Evolutionary conservation across 78 protist genomes (phyloP).

Genomic region (Tieghemostelium lacteum): DNA sequence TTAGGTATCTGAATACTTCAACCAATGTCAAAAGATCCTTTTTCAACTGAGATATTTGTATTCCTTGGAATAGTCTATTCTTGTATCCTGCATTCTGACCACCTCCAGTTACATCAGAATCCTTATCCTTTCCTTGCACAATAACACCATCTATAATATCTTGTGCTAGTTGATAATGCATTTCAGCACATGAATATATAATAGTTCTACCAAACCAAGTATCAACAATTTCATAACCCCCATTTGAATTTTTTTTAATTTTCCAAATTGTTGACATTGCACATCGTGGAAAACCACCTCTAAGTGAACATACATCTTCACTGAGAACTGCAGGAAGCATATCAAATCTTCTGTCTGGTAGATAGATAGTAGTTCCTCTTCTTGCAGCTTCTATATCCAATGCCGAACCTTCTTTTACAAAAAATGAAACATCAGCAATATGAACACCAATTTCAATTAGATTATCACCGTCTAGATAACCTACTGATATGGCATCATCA

Average conservation of each 20-base stretch:
- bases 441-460: conserved; percentile 93
- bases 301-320: conserved; percentile 86
- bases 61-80: background rate
- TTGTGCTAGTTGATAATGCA: conserved; percentile 83
- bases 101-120: conserved; percentile 19
- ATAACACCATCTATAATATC: conserved; percentile 57
- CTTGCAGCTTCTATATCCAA: conserved; percentile 87
- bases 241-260: background rate
- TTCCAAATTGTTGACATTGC: conserved; percentile 69
- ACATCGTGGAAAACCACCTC: conserved; percentile 65
- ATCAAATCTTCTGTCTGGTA: conserved; percentile 87
- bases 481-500: conserved; percentile 97
- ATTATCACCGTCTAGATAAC: background rate
- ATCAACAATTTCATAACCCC: background rate
- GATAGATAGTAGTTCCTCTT: conserved; percentile 91
- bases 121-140: conserved; percentile 14
- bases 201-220: conserved; percentile 80
- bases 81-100: conserved; percentile 31
- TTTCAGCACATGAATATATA: conserved; percentile 31
- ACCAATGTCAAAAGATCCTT: conserved; percentile 8
- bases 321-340: conserved; percentile 89
- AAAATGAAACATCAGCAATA: conserved; percentile 96
- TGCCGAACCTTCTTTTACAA: conserved; percentile 76
- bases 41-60: background rate
- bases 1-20: background rate